phyloP scores from a whole-genome alignment of 768 basidiomycete genomes.

The Imleria badia region DNA sequence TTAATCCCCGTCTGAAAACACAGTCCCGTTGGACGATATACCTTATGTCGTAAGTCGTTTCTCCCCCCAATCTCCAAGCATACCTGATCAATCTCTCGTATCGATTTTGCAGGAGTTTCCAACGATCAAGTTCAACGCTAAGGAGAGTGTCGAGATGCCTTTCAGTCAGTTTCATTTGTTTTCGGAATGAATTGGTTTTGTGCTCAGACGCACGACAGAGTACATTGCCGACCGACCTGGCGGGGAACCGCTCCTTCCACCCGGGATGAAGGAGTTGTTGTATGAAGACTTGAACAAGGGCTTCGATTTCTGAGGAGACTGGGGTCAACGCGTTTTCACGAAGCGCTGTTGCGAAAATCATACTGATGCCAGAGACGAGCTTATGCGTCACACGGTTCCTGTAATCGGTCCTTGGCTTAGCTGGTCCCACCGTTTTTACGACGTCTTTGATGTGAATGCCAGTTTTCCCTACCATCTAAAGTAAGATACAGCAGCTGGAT shows the following conservation, averaged over 20 bases:
- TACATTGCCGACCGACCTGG: slow-evolving; percentile 47
- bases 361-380: too few species aligned
- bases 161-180: slow-evolving; percentile 61
- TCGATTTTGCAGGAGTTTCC: slow-evolving; percentile 69
- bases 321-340: not conserved
- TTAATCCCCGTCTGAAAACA: slow-evolving; percentile 13
- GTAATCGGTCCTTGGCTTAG: too few species aligned
- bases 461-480: not conserved
- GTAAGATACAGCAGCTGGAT: slow-evolving; percentile 24
- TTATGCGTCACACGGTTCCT: not conserved
- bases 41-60: slow-evolving; percentile 58
- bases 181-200: not conserved
- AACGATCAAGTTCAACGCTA: slow-evolving; percentile 81
- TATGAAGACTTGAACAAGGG: slow-evolving; percentile 83
- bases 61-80: not conserved
- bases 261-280: slow-evolving; percentile 86
- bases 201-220: slow-evolving; percentile 31
- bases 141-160: slow-evolving; percentile 97
- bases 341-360: not conserved
- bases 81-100: not conserved
- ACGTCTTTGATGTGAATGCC: too few species aligned
- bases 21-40: slow-evolving; percentile 68
- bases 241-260: slow-evolving; percentile 74
- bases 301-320: slow-evolving; percentile 52
- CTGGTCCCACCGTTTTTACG: too few species aligned